Conservation (phyloP, 768 basidiomycete genomes). For the Suillus decipiens region DNA sequence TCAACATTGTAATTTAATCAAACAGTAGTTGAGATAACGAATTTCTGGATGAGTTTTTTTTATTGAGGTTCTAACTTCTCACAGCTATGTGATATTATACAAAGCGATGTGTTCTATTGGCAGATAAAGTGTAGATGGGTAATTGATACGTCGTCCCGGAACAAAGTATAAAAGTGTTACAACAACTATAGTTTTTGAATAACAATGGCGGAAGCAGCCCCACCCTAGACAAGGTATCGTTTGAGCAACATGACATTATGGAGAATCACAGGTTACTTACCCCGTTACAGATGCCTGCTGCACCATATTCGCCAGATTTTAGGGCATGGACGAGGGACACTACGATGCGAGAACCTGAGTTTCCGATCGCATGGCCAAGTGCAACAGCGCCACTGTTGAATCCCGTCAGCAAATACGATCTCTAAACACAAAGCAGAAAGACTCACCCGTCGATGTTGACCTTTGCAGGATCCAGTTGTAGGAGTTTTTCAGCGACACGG, state of each 20-base stretch:
- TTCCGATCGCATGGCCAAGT: constrained; percentile 94
- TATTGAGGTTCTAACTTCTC: neutral
- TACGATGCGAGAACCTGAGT: constrained; percentile 92
- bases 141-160: constrained; percentile 15
- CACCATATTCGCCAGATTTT: constrained; percentile 90
- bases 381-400: constrained; percentile 87
- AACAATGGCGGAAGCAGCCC: constrained; percentile 88
- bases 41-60: neutral
- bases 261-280: constrained; percentile 47
- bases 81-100: neutral
- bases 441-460: constrained; percentile 86
- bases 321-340: constrained; percentile 92
- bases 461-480: constrained; percentile 82
- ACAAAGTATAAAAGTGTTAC: constrained; percentile 4
- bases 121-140: constrained; percentile 15
- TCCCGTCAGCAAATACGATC: constrained; percentile 8
- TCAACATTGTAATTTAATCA: too few species aligned
- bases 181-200: constrained; percentile 76
- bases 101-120: constrained; percentile 10
- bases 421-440: neutral
- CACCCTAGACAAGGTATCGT: constrained; percentile 57
- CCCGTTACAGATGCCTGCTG: constrained; percentile 96
- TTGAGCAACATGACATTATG: constrained; percentile 10
- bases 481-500: constrained; percentile 87
- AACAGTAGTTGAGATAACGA: too few species aligned